Evolutionary conservation across 371 early-diverging fungal genomes (phyloP).

Genomic region (Mortierella sp.): DNA sequence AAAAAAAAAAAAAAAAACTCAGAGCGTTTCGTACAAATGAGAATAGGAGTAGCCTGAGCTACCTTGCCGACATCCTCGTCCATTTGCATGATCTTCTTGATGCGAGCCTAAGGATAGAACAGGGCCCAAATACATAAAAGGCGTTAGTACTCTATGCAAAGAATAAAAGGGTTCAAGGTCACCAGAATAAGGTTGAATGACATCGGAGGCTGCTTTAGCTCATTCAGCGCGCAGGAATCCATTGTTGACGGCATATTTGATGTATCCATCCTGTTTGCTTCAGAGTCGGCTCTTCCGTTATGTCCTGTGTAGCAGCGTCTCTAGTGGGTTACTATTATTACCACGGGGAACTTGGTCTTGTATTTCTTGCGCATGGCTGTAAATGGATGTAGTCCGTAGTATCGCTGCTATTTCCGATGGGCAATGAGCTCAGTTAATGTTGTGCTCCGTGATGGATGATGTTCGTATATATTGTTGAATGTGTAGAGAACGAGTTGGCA

Average conservation of each 20-base stretch:
- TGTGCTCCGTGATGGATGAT: too few relatives aligned
- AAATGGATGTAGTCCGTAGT: background rate
- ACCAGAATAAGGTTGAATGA: background rate
- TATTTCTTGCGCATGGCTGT: constrained; percentile 84
- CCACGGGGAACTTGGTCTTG: constrained; percentile 93
- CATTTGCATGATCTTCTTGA: constrained; percentile 99
- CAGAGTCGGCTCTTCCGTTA: too few relatives aligned
- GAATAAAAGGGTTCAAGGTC: background rate
- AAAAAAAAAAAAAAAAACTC: too few relatives aligned
- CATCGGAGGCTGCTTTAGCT: too few relatives aligned
- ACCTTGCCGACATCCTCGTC: constrained; percentile 99
- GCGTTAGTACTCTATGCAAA: background rate
- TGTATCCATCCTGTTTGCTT: too few relatives aligned
- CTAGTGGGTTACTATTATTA: constrained; percentile 57
- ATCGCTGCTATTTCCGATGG: background rate
- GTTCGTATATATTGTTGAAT: too few relatives aligned
- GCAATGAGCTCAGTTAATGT: too few relatives aligned
- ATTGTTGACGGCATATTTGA: too few relatives aligned
- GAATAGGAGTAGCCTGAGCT: constrained; percentile 96
- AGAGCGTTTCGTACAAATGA: constrained; percentile 96
- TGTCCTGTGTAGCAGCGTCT: too few relatives aligned
- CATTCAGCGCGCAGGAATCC: too few relatives aligned
- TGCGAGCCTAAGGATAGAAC: constrained; percentile 85
- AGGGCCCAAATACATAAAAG: background rate
- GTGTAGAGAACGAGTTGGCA: background rate